Evolutionary conservation across 768 basidiomycete genomes (phyloP).

Genomic region (Boletus edulis): DNA sequence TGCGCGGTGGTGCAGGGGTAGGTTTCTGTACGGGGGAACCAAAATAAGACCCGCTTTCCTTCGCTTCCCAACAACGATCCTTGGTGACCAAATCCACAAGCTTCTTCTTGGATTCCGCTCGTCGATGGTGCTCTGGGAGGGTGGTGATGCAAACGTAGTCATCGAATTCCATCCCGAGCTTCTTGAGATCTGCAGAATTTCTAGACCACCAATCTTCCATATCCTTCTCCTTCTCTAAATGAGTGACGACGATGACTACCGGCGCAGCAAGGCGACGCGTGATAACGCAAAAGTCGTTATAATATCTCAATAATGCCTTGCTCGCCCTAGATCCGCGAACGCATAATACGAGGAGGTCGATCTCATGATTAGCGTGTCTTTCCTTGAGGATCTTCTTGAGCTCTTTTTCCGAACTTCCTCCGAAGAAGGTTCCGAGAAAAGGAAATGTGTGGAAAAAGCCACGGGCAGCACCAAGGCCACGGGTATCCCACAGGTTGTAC

Average conservation of each 20-base stretch:
- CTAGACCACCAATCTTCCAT: slow-evolving; percentile 33
- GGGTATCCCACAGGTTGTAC: slow-evolving; percentile 35
- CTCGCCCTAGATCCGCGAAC: slow-evolving; percentile 35
- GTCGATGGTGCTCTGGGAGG: slow-evolving; percentile 6
- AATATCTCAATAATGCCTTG: slow-evolving; percentile 28
- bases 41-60: slow-evolving; percentile 8
- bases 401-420: slow-evolving; percentile 10
- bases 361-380: slow-evolving; percentile 22
- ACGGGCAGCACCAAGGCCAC: slow-evolving; percentile 34
- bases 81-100: slow-evolving; percentile 15
- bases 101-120: slow-evolving; percentile 11
- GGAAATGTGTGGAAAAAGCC: slow-evolving; percentile 6
- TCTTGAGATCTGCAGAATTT: slow-evolving; percentile 27
- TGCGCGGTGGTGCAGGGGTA: neutral
- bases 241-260: slow-evolving; percentile 35
- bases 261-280: slow-evolving; percentile 38
- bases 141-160: slow-evolving; percentile 39
- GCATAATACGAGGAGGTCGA: slow-evolving; percentile 41
- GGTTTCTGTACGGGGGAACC: slow-evolving; percentile 3
- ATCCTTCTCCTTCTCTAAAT: slow-evolving; percentile 27
- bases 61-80: slow-evolving; percentile 6
- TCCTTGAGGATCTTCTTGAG: slow-evolving; percentile 22
- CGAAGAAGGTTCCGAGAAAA: slow-evolving; percentile 9
- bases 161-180: slow-evolving; percentile 31
- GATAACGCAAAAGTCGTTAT: slow-evolving; percentile 32